A percentile compares a stretch with the other conserved stretches of the same genome.
Conservation (phyloP, 1,284 basidiomycete species). For the Testicularia cyperi region DNA sequence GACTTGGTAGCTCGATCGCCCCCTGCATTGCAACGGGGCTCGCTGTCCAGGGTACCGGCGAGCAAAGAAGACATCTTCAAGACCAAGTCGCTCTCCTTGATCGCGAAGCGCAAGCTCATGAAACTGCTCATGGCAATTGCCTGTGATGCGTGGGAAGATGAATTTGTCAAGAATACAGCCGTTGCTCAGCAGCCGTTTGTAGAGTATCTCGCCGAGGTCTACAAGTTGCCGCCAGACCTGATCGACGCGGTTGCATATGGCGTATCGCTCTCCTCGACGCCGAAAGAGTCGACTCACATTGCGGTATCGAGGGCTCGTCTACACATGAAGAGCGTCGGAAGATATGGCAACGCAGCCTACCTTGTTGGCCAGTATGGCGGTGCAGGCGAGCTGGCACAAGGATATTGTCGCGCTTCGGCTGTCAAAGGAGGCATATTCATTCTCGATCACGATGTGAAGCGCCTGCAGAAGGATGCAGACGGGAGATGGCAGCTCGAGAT, state of each 20-base stretch:
- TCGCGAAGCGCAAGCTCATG: slow-evolving; percentile 90
- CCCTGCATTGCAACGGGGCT: too few relatives aligned
- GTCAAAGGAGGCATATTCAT: slow-evolving; percentile 53
- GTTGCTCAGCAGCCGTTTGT: slow-evolving; percentile 15
- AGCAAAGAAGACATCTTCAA: slow-evolving; percentile 94
- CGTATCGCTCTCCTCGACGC: slow-evolving; percentile 54
- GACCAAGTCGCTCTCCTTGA: slow-evolving; percentile 72
- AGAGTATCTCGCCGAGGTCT: slow-evolving; percentile 69
- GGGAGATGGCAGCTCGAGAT: slow-evolving; percentile 59
- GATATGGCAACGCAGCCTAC: slow-evolving; percentile 87
- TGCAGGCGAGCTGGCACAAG: slow-evolving; percentile 55
- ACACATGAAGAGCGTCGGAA: slow-evolving; percentile 77
- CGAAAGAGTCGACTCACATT: slow-evolving; percentile 16
- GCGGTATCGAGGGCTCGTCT: slow-evolving; percentile 34
- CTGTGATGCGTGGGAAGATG: slow-evolving; percentile 15
- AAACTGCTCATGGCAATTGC: slow-evolving; percentile 70
- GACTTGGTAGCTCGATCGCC: too few relatives aligned
- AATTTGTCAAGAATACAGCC: slow-evolving; percentile 3
- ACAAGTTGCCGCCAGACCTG: slow-evolving; percentile 68
- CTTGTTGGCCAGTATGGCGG: slow-evolving; percentile 93
- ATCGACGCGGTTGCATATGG: slow-evolving; percentile 51
- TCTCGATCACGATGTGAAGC: slow-evolving; percentile 29
- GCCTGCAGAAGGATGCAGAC: slow-evolving; percentile 1
- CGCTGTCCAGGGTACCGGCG: slow-evolving; percentile 69
- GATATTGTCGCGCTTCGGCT: slow-evolving; percentile 51